phyloP scores from a whole-genome alignment of 2,329 filamentous ascomycete species.

The Cryphonectria nitschkei region DNA sequence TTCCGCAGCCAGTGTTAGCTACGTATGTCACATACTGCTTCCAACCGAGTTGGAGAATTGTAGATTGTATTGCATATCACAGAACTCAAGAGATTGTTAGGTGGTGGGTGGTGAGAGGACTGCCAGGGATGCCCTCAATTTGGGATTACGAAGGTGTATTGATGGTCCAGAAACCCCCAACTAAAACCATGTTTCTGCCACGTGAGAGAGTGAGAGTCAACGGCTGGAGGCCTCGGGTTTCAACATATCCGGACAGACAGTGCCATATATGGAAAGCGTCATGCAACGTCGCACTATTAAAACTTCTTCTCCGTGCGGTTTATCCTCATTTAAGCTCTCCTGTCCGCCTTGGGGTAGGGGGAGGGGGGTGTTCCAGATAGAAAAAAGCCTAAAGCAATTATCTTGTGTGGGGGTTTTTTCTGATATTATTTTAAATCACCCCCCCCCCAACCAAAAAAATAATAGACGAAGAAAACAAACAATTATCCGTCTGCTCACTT shows the following conservation, averaged over 20 bases:
- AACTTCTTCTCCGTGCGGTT: background rate
- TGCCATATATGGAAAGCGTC: background rate
- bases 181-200: background rate
- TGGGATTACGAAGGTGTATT: background rate
- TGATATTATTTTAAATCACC: too few species aligned
- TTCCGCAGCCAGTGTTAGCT: background rate
- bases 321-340: background rate
- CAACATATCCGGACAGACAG: background rate
- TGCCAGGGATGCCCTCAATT: background rate
- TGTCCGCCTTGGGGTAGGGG: background rate
- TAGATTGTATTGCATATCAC: background rate
- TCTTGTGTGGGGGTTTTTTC: background rate
- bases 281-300: constrained; percentile 1
- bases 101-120: background rate
- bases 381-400: background rate
- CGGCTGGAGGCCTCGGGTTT: background rate
- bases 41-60: background rate
- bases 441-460: too few species aligned
- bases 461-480: too few species aligned
- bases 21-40: background rate
- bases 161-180: background rate
- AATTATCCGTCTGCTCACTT: background rate
- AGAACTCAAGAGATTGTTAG: background rate
- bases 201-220: background rate
- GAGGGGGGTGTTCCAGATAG: background rate